These are phyloP conservation scores for Salix dunnii DNA, from an alignment of 345 rosid species.

Conservation along the genomic window DNA sequence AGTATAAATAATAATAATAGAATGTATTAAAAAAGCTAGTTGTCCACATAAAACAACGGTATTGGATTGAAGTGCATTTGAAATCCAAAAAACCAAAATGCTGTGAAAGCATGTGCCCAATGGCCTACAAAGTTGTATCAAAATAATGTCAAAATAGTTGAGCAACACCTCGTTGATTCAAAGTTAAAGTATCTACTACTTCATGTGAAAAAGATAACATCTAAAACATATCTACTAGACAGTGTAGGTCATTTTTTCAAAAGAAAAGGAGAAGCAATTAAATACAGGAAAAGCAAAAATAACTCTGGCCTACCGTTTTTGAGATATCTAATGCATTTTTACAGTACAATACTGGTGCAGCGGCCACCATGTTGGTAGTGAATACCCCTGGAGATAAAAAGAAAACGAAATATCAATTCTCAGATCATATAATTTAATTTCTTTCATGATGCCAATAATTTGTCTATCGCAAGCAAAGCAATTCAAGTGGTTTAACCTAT, in stretches of 20 bases:
- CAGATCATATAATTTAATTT: neutral
- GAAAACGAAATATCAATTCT: neutral
- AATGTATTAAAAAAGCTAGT: neutral
- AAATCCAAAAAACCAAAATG: neutral
- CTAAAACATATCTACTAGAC: too few species aligned
- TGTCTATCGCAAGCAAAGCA: neutral
- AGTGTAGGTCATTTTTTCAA: too few species aligned
- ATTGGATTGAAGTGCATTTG: neutral
- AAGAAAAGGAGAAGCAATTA: neutral
- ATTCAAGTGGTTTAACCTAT: neutral
- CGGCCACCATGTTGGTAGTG: conserved; percentile 82
- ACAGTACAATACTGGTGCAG: conserved; percentile 90
- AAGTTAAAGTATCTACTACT: too few species aligned
- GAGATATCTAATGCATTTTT: conserved; percentile 50
- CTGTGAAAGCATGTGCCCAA: too few species aligned
- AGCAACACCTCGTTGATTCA: too few species aligned
- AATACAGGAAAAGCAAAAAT: neutral
- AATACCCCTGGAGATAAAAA: conserved; percentile 56
- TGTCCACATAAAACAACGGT: neutral
- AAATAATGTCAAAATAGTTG: too few species aligned
- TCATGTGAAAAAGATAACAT: too few species aligned
- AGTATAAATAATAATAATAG: neutral
- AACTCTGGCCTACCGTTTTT: conserved; percentile 40
- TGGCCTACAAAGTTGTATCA: too few species aligned
- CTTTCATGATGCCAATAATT: neutral